Evolutionary conservation across 495 filamentous ascomycete species (phyloP), one percentile per base, ranked within the genome.

Genomic region (Neurospora discreta): DNA sequence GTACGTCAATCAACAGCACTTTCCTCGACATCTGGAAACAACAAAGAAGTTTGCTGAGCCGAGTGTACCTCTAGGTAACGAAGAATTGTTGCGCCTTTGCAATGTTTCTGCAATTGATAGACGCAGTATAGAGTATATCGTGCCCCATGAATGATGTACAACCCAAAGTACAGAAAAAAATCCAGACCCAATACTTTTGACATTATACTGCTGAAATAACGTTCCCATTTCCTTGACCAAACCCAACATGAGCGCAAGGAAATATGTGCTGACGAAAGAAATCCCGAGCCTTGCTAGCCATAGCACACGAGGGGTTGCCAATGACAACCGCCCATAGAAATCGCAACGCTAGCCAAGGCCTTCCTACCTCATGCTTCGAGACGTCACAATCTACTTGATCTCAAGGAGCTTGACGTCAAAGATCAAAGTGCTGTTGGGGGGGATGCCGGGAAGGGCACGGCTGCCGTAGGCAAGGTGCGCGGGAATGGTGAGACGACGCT

Each of bases 341-440:
- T 46, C n/a, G n/a, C 43, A 11, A 46, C n/a, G 43, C 18, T 46
- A 26, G 20, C 20, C 52, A 16, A 60, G 16, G 13, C 26, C 26
- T 60, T 60, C 26, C 16, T 16, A 65, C 52, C 23, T 18, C 52
- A 8, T 15, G 52, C 43, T 42, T 69, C 71, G 33, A 41, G 20
- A 67, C 13, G 68, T 36, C 39, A 68, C 71, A 52, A 26, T 77
- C 81, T 85, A 88, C 83, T 87, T 87, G 78, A 87, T 87, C 73
- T 91, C 89, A 40, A 97, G 83, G 60, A 93, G 81, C 89, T 96
- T 98, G 81, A 98, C 85, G 79, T 99, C 95, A 80, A 99, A 99
- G 78, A 91, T 86, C 77, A 99, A 83, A 73, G 90, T 91, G 80
- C 92, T 93, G 87, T 98, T 98, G 40, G 84, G 87, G 13, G 95